Percentiles rank a stretch among this genome's conserved stretches.
Conservation (phyloP, 1,284 basidiomycete species). For the Cutaneotrichosporon sp. region DNA sequence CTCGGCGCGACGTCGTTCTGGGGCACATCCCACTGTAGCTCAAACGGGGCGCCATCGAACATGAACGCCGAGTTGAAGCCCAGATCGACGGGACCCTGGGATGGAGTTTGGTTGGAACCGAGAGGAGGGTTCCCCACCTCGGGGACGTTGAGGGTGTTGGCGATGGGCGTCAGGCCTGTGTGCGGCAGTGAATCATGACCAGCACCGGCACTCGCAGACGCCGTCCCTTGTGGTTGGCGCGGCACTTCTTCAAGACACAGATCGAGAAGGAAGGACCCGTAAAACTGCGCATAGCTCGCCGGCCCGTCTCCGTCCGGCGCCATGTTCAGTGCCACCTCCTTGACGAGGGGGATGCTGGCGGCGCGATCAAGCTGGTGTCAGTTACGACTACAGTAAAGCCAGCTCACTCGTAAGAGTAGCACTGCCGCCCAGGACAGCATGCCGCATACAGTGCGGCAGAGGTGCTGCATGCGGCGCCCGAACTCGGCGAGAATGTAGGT, state of each 20-base stretch:
- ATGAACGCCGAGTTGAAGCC: background rate
- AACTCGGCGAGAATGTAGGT: background rate
- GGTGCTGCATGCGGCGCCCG: slow-evolving; percentile 1
- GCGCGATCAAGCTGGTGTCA: slow-evolving; percentile 6
- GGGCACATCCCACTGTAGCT: slow-evolving; percentile 3
- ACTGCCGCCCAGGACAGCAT: slow-evolving; percentile 9
- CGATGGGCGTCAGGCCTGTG: no score
- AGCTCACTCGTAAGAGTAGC: slow-evolving; percentile 1
- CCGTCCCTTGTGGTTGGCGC: no score
- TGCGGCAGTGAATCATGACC: no score
- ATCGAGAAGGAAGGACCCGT: slow-evolving; percentile 6
- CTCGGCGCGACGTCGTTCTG: background rate
- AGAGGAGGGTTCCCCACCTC: no score
- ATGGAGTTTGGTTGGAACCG: no score
- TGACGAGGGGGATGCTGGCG: background rate
- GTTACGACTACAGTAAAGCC: background rate
- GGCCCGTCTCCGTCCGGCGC: slow-evolving; percentile 2
- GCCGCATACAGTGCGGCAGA: slow-evolving; percentile 4
- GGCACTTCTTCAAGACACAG: slow-evolving; percentile 6
- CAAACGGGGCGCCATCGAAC: background rate
- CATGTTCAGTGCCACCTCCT: slow-evolving; percentile 2
- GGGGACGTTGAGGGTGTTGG: no score
- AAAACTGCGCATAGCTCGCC: slow-evolving; percentile 7
- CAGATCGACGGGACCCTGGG: background rate
- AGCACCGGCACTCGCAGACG: no score